These are phyloP conservation scores for Helminthosporium solani DNA, from an alignment of 2,329 filamentous ascomycete species.

Conservation along the genomic window DNA sequence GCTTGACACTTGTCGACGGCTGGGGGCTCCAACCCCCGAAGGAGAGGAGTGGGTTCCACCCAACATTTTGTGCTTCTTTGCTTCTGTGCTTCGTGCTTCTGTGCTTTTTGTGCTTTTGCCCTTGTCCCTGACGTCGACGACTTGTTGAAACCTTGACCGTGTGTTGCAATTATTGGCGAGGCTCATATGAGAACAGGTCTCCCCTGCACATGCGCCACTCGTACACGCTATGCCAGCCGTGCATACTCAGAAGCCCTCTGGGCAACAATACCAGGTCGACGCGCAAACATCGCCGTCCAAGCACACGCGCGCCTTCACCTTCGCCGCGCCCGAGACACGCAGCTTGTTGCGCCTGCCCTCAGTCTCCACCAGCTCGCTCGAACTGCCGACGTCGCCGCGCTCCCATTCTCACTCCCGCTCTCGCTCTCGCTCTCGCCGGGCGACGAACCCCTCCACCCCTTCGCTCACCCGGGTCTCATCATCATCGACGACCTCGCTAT, in stretches of 20 bases:
- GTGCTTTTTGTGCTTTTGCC: constrained; percentile 3
- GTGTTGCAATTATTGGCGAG: constrained; percentile 1
- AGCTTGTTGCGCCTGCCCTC: constrained; percentile 37
- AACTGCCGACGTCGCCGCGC: constrained; percentile 15
- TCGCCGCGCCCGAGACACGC: constrained; percentile 25
- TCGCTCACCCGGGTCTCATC: constrained; percentile 19
- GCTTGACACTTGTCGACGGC: constrained; percentile 5
- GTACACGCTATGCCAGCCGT: constrained; percentile 9
- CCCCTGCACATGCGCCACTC: constrained; percentile 11
- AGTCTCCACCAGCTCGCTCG: constrained; percentile 17
- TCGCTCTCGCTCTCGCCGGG: constrained; percentile 7
- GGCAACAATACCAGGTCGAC: constrained; percentile 6
- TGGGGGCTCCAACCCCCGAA: constrained; percentile 7
- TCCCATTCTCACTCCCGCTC: no score
- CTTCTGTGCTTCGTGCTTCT: no score
- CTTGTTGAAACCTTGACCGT: constrained; percentile 6
- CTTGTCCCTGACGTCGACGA: not conserved
- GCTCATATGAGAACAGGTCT: constrained; percentile 5
- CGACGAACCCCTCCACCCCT: constrained; percentile 29
- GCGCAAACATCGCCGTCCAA: constrained; percentile 18
- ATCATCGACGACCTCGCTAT: constrained; percentile 23
- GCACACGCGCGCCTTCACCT: constrained; percentile 31
- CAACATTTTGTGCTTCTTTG: no score
- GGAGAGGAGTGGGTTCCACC: not conserved
- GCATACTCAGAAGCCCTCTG: constrained; percentile 12